A percentile compares a stretch with the other conserved stretches of the same genome.
Conservation (phyloP, 495 filamentous ascomycete genomes). For the Trichoderma virens region DNA sequence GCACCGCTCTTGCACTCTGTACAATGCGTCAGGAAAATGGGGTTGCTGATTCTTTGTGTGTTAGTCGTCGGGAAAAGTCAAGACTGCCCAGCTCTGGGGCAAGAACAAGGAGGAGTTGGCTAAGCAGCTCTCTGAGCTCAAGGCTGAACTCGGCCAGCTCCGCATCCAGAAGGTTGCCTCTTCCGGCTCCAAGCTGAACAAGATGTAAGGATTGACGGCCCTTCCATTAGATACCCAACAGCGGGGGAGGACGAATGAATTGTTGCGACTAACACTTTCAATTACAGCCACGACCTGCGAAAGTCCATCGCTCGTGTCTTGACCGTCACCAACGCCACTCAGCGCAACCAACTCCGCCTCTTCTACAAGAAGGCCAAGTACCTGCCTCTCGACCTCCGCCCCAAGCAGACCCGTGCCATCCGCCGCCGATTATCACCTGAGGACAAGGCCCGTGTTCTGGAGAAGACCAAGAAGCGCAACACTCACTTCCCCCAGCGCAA, state of each 20-base stretch:
- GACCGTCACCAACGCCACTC: conserved; percentile 98
- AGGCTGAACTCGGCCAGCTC: conserved; percentile 86
- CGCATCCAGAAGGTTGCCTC: conserved; percentile 96
- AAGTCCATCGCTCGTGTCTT: conserved; percentile 98
- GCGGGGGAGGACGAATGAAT: conserved; percentile 3
- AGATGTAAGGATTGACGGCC: conserved; percentile 67
- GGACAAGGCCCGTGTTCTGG: conserved; percentile 70
- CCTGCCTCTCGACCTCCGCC: conserved; percentile 89
- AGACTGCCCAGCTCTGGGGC: conserved; percentile 89
- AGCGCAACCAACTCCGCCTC: conserved; percentile 91
- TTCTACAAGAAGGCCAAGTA: conserved; percentile 99
- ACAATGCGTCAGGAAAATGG: neutral
- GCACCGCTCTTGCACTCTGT: neutral
- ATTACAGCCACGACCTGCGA: conserved; percentile 86
- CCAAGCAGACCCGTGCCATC: conserved; percentile 94
- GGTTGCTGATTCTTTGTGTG: conserved; percentile 23
- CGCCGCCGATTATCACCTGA: conserved; percentile 83
- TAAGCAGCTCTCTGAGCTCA: conserved; percentile 84
- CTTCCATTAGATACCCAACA: neutral
- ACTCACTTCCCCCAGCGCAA: conserved; percentile 97
- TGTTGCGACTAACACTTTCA: conserved; percentile 9
- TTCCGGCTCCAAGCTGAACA: conserved; percentile 86
- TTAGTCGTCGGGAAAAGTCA: conserved; percentile 87
- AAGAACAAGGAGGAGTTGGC: conserved; percentile 97
- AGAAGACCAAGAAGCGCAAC: conserved; percentile 89